Percentiles rank a stretch among this genome's conserved stretches.
These are phyloP conservation scores for Chytridium lagenaria DNA, from an alignment of 371 early-diverging fungal genomes.

Conservation along the genomic window DNA sequence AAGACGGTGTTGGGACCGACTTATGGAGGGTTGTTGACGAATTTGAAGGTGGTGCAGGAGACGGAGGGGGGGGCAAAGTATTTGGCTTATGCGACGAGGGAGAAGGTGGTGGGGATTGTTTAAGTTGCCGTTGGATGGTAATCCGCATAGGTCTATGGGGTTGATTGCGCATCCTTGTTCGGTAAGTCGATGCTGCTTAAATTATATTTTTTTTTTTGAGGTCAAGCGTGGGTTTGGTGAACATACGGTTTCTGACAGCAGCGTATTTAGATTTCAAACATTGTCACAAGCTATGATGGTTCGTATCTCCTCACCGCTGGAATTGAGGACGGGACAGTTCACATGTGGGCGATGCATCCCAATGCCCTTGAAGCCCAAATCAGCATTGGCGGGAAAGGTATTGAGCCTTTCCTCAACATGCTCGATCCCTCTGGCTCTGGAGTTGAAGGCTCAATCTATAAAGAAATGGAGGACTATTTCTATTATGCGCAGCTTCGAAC, in stretches of 20 bases:
- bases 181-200: constrained; percentile 26
- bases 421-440: constrained; percentile 44
- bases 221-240: no score
- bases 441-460: constrained; percentile 42
- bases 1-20: constrained; percentile 56
- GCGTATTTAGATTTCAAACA: constrained; percentile 45
- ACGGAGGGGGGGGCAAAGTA: constrained; percentile 25
- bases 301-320: constrained; percentile 51
- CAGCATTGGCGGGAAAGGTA: constrained; percentile 42
- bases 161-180: constrained; percentile 58
- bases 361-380: constrained; percentile 49
- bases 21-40: constrained; percentile 47
- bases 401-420: constrained; percentile 59
- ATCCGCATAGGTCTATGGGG: constrained; percentile 56
- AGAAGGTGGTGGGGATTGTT: constrained; percentile 55
- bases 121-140: constrained; percentile 61
- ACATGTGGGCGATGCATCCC: constrained; percentile 55
- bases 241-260: no score
- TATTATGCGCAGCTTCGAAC: constrained; percentile 61
- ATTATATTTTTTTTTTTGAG: background rate
- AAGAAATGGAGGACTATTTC: constrained; percentile 64
- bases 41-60: constrained; percentile 33
- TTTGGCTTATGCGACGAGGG: constrained; percentile 38
- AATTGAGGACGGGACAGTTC: constrained; percentile 48
- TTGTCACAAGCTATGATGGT: constrained; percentile 45